Conservation (phyloP, 345 rosid species). For the Triadica sebifera region DNA sequence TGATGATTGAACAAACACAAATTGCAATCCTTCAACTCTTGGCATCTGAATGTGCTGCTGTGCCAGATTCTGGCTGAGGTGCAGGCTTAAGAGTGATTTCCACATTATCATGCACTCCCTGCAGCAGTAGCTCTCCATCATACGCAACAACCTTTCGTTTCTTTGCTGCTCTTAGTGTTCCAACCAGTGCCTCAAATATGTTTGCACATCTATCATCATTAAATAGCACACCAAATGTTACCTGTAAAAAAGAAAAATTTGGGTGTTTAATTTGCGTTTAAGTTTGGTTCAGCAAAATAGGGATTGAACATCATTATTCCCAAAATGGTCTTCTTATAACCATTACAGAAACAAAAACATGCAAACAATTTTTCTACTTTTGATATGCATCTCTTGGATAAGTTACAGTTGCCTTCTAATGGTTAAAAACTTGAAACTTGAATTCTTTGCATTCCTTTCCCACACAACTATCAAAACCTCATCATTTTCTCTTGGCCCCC, state of each 20-base stretch:
- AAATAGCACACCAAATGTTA: constrained; percentile 85
- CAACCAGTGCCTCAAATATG: constrained; percentile 90
- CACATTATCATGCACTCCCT: constrained; percentile 92
- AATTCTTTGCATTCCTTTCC: not conserved
- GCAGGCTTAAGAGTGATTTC: constrained; percentile 68
- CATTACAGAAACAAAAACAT: not conserved
- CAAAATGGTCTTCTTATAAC: too few species aligned
- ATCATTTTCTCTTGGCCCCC: not conserved
- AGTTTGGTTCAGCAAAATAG: too few species aligned
- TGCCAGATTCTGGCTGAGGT: constrained; percentile 21
- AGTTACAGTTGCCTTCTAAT: not conserved
- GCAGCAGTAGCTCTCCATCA: constrained; percentile 80
- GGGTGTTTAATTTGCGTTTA: too few species aligned
- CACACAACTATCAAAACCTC: not conserved
- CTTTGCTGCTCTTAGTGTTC: constrained; percentile 93
- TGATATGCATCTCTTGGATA: too few species aligned
- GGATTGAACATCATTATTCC: not conserved
- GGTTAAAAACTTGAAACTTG: not conserved
- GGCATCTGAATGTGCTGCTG: constrained; percentile 2
- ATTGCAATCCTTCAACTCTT: not conserved
- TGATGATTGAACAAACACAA: not conserved
- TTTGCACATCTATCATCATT: constrained; percentile 89
- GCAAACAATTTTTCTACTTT: too few species aligned
- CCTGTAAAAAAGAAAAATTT: constrained; percentile 39
- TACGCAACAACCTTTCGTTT: constrained; percentile 67